Evolutionary conservation across 2,329 filamentous ascomycete genomes (phyloP).

Genomic region (Ambrosiella xylebori): DNA sequence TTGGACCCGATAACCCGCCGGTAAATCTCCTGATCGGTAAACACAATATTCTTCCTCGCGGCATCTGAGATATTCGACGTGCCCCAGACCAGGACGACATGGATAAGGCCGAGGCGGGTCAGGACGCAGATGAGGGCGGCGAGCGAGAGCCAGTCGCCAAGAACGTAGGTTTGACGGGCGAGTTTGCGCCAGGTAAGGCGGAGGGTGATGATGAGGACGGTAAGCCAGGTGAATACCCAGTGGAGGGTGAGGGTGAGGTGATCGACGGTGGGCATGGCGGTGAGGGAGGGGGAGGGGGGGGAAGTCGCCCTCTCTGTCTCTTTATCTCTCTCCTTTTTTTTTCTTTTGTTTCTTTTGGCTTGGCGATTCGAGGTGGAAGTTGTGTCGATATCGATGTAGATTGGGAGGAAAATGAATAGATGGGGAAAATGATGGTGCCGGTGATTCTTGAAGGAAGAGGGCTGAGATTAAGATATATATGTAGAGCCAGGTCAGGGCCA

Average conservation of each 20-base stretch:
- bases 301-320: not conserved
- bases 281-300: not conserved
- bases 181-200: constrained; percentile 15
- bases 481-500: no score
- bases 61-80: constrained; percentile 20
- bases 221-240: constrained; percentile 17
- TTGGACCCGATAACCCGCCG: constrained; percentile 21
- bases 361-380: no score
- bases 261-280: constrained; percentile 2
- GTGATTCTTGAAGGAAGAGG: no score
- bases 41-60: constrained; percentile 16
- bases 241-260: constrained; percentile 13
- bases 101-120: constrained; percentile 17
- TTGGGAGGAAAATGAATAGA: no score
- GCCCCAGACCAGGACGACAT: constrained; percentile 22
- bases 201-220: constrained; percentile 15
- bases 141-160: constrained; percentile 20
- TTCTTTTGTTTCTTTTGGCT: no score
- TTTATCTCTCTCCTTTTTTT: no score
- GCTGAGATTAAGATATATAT: no score
- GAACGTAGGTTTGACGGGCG: constrained; percentile 14
- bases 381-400: no score
- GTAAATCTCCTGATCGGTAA: constrained; percentile 20
- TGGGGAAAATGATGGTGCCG: no score
- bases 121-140: constrained; percentile 22